These are phyloP conservation scores for Colletotrichum phormii DNA, from an alignment of 2,329 filamentous ascomycete genomes.

Conservation along the genomic window DNA sequence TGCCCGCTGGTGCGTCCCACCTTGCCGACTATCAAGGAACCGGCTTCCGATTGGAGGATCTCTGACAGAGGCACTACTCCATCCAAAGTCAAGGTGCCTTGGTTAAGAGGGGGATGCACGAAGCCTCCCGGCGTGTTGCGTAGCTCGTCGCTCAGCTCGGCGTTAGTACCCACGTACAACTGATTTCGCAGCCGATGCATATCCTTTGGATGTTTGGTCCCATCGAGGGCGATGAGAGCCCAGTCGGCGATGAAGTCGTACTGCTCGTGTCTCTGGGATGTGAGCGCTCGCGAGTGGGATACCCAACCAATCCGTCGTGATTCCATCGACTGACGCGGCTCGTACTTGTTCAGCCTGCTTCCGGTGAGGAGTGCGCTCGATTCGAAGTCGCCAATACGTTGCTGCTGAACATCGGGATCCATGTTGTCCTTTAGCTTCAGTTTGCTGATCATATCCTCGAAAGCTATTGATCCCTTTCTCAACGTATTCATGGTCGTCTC, in stretches of 20 bases:
- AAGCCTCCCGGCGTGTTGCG: no score
- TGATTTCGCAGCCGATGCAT: accelerated
- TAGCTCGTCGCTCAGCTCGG: no score
- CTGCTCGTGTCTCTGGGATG: background rate
- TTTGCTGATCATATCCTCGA: no score
- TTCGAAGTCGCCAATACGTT: no score
- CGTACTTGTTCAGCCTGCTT: no score
- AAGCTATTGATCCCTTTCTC: no score
- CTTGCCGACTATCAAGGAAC: background rate
- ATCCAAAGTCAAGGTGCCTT: background rate
- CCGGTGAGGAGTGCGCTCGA: no score
- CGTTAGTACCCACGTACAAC: background rate
- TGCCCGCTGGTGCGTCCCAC: background rate
- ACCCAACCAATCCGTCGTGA: background rate
- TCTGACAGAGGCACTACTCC: background rate
- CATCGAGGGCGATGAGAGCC: background rate
- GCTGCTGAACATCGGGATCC: no score
- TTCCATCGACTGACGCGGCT: background rate
- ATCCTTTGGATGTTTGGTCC: background rate
- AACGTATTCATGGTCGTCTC: no score
- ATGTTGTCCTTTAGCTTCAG: no score
- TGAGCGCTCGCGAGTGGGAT: background rate
- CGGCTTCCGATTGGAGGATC: no score
- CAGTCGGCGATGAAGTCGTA: background rate
- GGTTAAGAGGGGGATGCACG: no score